Evolutionary conservation across 768 basidiomycete genomes (phyloP), one percentile per base, ranked within the genome.

Genomic region (Termitomyces titanicus): DNA sequence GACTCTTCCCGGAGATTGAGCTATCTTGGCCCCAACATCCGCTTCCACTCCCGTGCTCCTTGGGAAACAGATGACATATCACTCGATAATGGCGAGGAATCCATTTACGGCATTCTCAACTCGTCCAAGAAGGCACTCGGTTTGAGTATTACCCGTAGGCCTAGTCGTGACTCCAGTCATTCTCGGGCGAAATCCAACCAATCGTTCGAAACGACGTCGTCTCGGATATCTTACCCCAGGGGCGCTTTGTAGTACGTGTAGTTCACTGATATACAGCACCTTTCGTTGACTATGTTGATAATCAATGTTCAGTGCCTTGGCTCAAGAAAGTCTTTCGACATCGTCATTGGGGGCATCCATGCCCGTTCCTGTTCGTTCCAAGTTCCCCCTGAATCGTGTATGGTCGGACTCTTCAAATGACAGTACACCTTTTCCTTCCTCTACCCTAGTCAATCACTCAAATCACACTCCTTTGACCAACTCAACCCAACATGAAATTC

Each of bases 1-100:
- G 75, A 76, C 9, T 62, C 73, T 35, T 70, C 76, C 2, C 68
- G 77, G 55, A 78, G 85, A 51, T 81, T 91, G 69, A 90, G 87
- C 63, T 72, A 85, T 46, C 81, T 87, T 33, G 91, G 91, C n/a
- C 90, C 90, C 29, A 90, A 83, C 69, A 88, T 92, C 79, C 83
- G 85, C 48, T 83, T 90, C 65, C 88, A 90, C 68, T 88, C 87
- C 58, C 85, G 80, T 24, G 86, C 90, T 17, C 90, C 90, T 38
- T 93, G 90, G 90, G 89, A 92, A 70, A 70, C 78, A 35, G 86
- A 83, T 47, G 82, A 78, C 13, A 77, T 73, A 35, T 37, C 69
- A 3, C 54, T 78, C 3, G 68, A 74, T 29, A 79, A 78, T 63
- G 81, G 76, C 31, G 75, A 76, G 25, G 82, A 83, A 39, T 62